A percentile compares a stretch with the other conserved stretches of the same genome.
These are phyloP conservation scores for Blepharisma undulans DNA, from an alignment of 169 alveolate species.

Conservation along the genomic window DNA sequence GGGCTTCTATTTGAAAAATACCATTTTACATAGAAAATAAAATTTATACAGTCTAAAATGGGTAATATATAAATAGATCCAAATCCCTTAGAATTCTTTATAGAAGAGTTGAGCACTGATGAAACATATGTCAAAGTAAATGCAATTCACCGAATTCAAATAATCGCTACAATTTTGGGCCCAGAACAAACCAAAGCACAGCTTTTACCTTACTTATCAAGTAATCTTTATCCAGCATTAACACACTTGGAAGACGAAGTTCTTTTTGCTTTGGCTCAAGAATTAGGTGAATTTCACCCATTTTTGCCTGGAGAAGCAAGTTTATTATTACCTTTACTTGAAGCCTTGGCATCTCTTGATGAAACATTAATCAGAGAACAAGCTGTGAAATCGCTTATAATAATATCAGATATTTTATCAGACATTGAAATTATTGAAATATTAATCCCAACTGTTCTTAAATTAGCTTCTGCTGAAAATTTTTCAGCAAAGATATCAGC, in stretches of 20 bases:
- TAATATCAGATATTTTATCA: conserved; percentile 51
- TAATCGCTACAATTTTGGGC: conserved; percentile 67
- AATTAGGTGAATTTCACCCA: conserved; percentile 56
- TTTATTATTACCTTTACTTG: conserved; percentile 59
- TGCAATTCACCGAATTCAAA: conserved; percentile 75
- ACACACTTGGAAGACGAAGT: conserved; percentile 76
- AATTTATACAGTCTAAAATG: background rate
- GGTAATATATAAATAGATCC: background rate
- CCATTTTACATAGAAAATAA: background rate
- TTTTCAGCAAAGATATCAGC: conserved; percentile 83
- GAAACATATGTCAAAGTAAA: conserved; percentile 77
- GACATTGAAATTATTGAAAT: conserved; percentile 60
- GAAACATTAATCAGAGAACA: conserved; percentile 85
- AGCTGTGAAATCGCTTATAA: conserved; percentile 68
- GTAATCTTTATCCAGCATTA: conserved; percentile 30
- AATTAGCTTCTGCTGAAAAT: conserved; percentile 69
- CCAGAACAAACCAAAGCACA: conserved; percentile 55
- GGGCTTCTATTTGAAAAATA: background rate
- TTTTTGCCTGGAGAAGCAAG: background rate
- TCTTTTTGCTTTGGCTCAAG: conserved; percentile 80
- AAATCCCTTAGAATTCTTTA: conserved; percentile 62
- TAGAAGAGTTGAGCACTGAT: conserved; percentile 78
- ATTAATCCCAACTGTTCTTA: conserved; percentile 63
- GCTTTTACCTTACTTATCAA: conserved; percentile 67
- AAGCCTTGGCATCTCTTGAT: conserved; percentile 72